phyloP scores from a whole-genome alignment of 2,329 filamentous ascomycete genomes.

The Aspergillus viridinutans region DNA sequence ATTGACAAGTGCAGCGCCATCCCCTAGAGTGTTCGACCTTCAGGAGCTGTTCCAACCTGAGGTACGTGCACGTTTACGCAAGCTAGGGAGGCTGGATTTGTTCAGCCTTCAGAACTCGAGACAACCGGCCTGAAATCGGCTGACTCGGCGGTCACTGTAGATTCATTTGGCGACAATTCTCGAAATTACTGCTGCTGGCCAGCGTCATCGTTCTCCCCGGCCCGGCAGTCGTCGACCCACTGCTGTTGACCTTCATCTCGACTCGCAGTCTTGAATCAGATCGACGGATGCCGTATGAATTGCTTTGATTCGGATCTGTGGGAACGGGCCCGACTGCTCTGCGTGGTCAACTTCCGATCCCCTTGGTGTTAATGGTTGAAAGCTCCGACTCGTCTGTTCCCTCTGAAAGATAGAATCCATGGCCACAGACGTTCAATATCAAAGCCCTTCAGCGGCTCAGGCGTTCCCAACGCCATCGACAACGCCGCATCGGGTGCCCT shows the following conservation, averaged over 20 bases:
- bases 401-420: constrained; percentile 12
- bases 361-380: not conserved
- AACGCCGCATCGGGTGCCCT: constrained; percentile 48
- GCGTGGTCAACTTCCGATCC: not conserved
- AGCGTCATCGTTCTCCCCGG: not conserved
- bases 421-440: constrained; percentile 46
- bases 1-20: not conserved
- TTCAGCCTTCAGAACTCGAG: too few relatives aligned
- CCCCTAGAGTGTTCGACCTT: not conserved
- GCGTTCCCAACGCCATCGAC: constrained; percentile 66
- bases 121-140: not conserved
- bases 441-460: constrained; percentile 51
- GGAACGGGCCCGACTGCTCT: not conserved
- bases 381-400: not conserved
- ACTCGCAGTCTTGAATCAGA: not conserved
- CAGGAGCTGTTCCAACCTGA: not conserved
- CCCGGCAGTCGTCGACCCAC: too few relatives aligned
- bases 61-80: not conserved
- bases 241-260: not conserved
- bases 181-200: constrained; percentile 2
- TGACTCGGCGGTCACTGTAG: not conserved
- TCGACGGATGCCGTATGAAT: not conserved
- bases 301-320: not conserved
- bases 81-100: not conserved
- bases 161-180: not conserved